Conservation (phyloP, 805 yeast genomes). For the Lipomyces yamanashiensis region DNA sequence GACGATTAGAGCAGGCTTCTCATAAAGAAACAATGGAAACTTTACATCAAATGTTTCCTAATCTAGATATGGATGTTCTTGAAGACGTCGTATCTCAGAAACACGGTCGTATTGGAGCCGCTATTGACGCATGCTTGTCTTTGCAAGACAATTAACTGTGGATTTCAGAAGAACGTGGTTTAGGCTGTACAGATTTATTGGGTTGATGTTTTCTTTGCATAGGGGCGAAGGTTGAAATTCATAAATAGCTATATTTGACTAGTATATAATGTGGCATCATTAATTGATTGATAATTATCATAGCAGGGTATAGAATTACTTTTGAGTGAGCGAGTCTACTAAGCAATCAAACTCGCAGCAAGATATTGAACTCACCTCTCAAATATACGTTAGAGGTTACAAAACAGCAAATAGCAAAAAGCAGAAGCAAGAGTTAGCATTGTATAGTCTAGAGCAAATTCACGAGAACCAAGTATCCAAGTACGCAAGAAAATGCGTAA, state of each 20-base stretch:
- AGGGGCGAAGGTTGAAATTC: not conserved
- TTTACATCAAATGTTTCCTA: constrained; percentile 74
- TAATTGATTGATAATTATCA: no score
- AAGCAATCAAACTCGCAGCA: no score
- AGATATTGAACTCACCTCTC: no score
- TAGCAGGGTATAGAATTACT: no score
- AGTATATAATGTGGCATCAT: not conserved
- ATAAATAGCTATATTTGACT: not conserved
- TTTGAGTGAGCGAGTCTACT: no score
- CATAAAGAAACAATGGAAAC: constrained; percentile 54
- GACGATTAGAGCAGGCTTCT: constrained; percentile 51
- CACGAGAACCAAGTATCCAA: no score
- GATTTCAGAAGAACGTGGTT: not conserved
- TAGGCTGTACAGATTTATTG: not conserved
- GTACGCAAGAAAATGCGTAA: no score
- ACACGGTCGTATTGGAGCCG: constrained; percentile 68
- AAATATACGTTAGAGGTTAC: no score
- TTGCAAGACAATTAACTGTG: constrained; percentile 6
- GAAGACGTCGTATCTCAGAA: constrained; percentile 71
- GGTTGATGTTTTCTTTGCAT: not conserved
- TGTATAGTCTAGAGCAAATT: no score
- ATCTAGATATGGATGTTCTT: constrained; percentile 67
- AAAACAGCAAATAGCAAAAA: no score
- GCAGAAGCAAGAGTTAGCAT: no score
- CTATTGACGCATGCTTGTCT: constrained; percentile 66